phyloP scores from a whole-genome alignment of 176 grass and related monocot species.

The Oropetium thomaeum region DNA sequence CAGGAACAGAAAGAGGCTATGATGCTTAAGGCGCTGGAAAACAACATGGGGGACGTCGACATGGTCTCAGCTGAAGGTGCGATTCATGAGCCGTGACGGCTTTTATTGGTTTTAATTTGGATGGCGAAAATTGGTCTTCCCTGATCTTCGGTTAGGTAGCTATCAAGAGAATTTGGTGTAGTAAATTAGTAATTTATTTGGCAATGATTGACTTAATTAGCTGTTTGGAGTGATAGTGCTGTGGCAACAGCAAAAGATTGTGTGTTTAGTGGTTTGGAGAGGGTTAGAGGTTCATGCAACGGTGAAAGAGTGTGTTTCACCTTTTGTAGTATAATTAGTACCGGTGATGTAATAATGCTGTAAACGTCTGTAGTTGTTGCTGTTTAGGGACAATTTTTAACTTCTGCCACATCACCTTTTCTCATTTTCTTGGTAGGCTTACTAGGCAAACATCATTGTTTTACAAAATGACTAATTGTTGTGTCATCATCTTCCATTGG shows the following conservation, averaged over 20 bases:
- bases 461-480: neutral
- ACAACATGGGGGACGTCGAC: constrained; percentile 45
- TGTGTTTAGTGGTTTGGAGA: neutral
- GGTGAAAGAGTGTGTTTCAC: neutral
- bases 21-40: constrained; percentile 48
- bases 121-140: neutral
- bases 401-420: neutral
- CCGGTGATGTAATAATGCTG: neutral
- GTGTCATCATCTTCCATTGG: neutral
- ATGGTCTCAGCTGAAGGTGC: constrained; percentile 50
- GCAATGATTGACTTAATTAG: neutral
- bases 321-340: neutral
- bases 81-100: neutral
- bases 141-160: neutral
- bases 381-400: neutral
- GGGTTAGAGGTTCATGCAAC: neutral
- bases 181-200: neutral
- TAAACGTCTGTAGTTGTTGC: neutral
- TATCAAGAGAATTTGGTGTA: neutral
- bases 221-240: neutral
- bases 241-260: neutral
- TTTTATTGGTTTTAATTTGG: neutral
- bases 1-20: constrained; percentile 53
- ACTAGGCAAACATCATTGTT: neutral
- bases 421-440: neutral